Evolutionary conservation across 345 rosid genomes (phyloP).

Genomic region (Brassica napus): DNA sequence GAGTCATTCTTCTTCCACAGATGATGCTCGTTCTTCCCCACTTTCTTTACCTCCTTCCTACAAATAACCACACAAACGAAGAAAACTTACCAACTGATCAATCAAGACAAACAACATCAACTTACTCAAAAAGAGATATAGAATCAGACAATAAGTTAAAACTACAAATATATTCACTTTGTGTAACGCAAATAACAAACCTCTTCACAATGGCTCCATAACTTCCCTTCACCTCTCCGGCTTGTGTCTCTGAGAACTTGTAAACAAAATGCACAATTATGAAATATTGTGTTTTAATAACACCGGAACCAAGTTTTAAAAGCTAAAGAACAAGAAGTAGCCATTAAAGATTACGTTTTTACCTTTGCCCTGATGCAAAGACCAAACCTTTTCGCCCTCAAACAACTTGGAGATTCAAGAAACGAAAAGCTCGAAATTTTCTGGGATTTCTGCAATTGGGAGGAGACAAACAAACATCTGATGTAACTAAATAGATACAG

Average conservation of each 20-base stretch:
- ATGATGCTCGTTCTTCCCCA: slow-evolving; percentile 58
- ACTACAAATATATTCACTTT: not conserved
- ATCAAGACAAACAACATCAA: slow-evolving; percentile 5
- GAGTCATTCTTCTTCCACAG: slow-evolving; percentile 84
- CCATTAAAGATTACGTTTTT: not conserved
- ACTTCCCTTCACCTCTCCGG: slow-evolving; percentile 24
- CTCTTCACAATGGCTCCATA: slow-evolving; percentile 41
- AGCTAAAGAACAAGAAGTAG: not conserved
- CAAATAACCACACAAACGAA: slow-evolving; percentile 23
- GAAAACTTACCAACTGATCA: slow-evolving; percentile 9
- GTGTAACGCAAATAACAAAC: slow-evolving; percentile 34
- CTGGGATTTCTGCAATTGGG: slow-evolving; percentile 13
- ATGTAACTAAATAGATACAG: not conserved
- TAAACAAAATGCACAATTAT: slow-evolving; percentile 6
- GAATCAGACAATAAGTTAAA: not conserved
- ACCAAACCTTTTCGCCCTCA: slow-evolving; percentile 16
- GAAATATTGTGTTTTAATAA: not conserved
- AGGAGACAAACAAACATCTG: not conserved
- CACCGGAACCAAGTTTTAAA: not conserved
- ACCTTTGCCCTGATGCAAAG: slow-evolving; percentile 40
- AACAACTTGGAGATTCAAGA: slow-evolving; percentile 31
- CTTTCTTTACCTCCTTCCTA: slow-evolving; percentile 52
- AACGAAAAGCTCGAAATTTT: slow-evolving; percentile 19
- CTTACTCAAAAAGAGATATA: slow-evolving; percentile 15
- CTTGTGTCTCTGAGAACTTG: slow-evolving; percentile 40